A percentile compares a stretch with the other conserved stretches of the same genome.
Conservation (phyloP, 2,329 filamentous ascomycete species). For the Mariannaea elegans region DNA sequence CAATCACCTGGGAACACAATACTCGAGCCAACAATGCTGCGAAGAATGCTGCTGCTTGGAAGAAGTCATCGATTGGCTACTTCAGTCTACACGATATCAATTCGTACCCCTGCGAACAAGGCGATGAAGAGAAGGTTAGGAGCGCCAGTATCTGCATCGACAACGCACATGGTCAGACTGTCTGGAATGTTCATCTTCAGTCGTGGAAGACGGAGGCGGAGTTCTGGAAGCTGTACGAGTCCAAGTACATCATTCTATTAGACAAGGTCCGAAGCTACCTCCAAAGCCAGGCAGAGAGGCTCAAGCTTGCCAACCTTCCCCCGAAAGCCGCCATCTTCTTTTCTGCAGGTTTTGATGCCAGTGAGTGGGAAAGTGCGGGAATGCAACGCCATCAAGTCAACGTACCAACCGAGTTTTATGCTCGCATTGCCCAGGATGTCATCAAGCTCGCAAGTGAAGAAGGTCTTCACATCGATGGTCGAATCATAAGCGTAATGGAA, state of each 20-base stretch:
- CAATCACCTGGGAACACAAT: conserved; percentile 93
- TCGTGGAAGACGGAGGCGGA: conserved; percentile 83
- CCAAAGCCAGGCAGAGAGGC: conserved; percentile 73
- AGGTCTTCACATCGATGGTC: conserved; percentile 78
- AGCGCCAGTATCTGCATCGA: conserved; percentile 96
- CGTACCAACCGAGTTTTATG: conserved; percentile 96
- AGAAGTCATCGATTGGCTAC: conserved; percentile 90
- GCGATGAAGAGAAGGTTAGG: conserved; percentile 92
- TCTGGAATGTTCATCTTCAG: conserved; percentile 96
- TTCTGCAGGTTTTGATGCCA: conserved; percentile 96
- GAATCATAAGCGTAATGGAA: conserved; percentile 92
- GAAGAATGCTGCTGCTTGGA: conserved; percentile 78
- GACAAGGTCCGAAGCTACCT: conserved; percentile 84
- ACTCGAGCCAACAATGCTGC: conserved; percentile 67
- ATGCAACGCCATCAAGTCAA: conserved; percentile 98
- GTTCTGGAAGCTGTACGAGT: conserved; percentile 90
- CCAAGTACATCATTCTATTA: conserved; percentile 78
- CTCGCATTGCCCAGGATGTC: conserved; percentile 86
- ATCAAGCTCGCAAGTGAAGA: conserved; percentile 84
- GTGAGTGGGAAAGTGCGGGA: conserved; percentile 88
- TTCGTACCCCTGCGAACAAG: conserved; percentile 94
- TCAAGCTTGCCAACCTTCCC: conserved; percentile 65
- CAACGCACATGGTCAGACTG: conserved; percentile 89
- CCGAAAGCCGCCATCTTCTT: conserved; percentile 92
- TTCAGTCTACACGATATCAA: conserved; percentile 99